Base-by-base conservation (phyloP, 2,329 filamentous ascomycete genomes). In the Scedosporium aurantiacum region DNA sequence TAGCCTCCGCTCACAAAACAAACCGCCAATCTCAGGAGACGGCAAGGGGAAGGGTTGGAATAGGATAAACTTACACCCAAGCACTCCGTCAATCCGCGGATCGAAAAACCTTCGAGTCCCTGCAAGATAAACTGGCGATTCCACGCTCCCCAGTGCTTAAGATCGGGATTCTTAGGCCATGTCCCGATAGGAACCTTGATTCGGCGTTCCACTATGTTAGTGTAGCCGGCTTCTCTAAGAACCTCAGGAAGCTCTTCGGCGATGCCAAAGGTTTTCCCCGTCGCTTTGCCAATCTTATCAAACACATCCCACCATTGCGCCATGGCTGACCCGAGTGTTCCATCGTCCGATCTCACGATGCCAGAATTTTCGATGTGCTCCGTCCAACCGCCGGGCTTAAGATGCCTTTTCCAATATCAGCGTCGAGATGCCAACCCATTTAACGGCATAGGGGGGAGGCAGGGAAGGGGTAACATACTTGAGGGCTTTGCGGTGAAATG, bases 401-500 rank as follows among this genome's bases (percentile, higher is more conserved):
- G 50, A 28, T 54, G 50, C 18, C 50, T 54, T 23, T 21, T 47
- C 18, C 18, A 37, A 37, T 10, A 37, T 37, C 32, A 37, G 32
- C 32, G 10, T 12, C 32, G 32, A 10, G 32, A 37, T 37, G 14
- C 32, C 32, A 37, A 12, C 32, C 10, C 4, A 10, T 37, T 12
- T 37, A 37, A 37, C 32, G 10, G 32, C 4, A 12, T 12, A 37
- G 79, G 79, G 0, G 79, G 78, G 2, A n/a, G 5, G 3, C 2
- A 2, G 10, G 12, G 50, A 12, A 21, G 50, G 7, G 21, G 23
- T 27, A 25, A 54, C 72, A 63, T 78, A 78, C 64, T 72, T 74
- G 63, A 73, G 78, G 0, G 78, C 70, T 58, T 79, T 78, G 8
- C 72, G 70, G 62, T 83, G 74, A 16, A 85, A 67, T 47, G 74